phyloP scores from a whole-genome alignment of 257 asterid genomes.

The Nyctanthes arbortristis region DNA sequence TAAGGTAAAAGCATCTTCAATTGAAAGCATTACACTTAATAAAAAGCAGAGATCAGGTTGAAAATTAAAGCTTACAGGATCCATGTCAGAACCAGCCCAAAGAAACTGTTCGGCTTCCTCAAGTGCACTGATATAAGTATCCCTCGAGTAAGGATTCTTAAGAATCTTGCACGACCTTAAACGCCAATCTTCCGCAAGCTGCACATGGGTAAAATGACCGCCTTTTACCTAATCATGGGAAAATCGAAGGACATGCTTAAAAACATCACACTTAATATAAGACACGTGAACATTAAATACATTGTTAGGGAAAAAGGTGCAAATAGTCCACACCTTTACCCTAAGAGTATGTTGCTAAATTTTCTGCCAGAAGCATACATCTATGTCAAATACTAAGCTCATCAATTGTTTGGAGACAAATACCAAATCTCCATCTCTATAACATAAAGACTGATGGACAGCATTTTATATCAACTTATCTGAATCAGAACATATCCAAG shows the following conservation, averaged over 20 bases:
- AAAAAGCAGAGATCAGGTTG: constrained; percentile 15
- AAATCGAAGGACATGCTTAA: constrained; percentile 2
- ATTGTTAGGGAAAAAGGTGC: constrained; percentile 6
- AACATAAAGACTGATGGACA: constrained; percentile 7
- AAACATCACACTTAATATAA: constrained; percentile 2
- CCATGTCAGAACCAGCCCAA: constrained; percentile 98
- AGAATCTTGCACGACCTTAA: constrained; percentile 56
- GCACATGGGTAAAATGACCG: constrained; percentile 49
- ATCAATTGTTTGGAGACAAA: constrained; percentile 12
- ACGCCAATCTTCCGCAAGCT: constrained; percentile 91
- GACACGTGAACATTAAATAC: constrained; percentile 10
- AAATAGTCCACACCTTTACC: constrained; percentile 10
- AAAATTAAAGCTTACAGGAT: constrained; percentile 55
- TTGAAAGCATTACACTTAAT: constrained; percentile 5
- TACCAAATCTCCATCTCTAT: constrained; percentile 8
- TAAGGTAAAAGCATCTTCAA: constrained; percentile 27
- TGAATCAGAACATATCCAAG: background rate
- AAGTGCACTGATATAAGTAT: constrained; percentile 58
- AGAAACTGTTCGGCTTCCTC: constrained; percentile 86
- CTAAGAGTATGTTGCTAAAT: constrained; percentile 3
- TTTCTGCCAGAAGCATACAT: constrained; percentile 23
- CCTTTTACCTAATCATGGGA: constrained; percentile 65
- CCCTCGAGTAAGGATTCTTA: constrained; percentile 59
- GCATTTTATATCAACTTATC: background rate
- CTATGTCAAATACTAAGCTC: constrained; percentile 2